phyloP scores from a whole-genome alignment of 1,284 basidiomycete genomes.

The Hypsizygus ulmarius region DNA sequence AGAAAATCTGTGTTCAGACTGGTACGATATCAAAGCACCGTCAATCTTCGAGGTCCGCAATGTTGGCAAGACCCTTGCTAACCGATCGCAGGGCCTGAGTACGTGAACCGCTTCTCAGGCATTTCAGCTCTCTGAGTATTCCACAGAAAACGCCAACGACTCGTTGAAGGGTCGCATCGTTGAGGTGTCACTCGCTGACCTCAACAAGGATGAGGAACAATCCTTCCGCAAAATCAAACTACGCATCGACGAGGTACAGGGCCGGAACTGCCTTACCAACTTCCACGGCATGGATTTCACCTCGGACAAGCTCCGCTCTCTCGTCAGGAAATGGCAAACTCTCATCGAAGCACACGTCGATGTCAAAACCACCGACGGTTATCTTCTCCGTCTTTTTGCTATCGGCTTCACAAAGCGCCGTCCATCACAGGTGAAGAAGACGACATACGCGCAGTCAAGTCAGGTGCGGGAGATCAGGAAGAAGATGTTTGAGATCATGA shows the following conservation, averaged over 20 bases:
- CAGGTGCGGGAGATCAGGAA: constrained; percentile 98
- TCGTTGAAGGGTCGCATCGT: constrained; percentile 97
- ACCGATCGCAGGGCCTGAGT: constrained; percentile 98
- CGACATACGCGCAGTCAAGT: constrained; percentile 94
- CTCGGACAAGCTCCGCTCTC: constrained; percentile 98
- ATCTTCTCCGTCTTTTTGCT: constrained; percentile 98
- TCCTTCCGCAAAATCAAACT: constrained; percentile 99
- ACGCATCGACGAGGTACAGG: constrained; percentile 96
- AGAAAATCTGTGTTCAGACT: constrained; percentile 58
- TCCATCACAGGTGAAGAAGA: constrained; percentile 97
- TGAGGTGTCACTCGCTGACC: constrained; percentile 95
- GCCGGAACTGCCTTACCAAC: constrained; percentile 99
- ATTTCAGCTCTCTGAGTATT: constrained; percentile 13
- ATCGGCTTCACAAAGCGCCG: constrained; percentile 99
- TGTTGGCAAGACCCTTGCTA: constrained; percentile 98
- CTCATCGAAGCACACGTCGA: constrained; percentile 99
- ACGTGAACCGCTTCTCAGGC: constrained; percentile 38
- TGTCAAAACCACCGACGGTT: constrained; percentile 99
- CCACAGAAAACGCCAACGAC: constrained; percentile 95
- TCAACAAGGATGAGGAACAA: constrained; percentile 99
- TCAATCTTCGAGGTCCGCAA: constrained; percentile 97
- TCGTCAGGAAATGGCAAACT: constrained; percentile 99
- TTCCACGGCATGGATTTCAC: constrained; percentile 99
- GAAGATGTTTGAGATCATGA: constrained; percentile 99
- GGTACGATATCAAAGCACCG: constrained; percentile 99